Conservation (phyloP, 116 monocot species). For the Trichopus zeylanicus region DNA sequence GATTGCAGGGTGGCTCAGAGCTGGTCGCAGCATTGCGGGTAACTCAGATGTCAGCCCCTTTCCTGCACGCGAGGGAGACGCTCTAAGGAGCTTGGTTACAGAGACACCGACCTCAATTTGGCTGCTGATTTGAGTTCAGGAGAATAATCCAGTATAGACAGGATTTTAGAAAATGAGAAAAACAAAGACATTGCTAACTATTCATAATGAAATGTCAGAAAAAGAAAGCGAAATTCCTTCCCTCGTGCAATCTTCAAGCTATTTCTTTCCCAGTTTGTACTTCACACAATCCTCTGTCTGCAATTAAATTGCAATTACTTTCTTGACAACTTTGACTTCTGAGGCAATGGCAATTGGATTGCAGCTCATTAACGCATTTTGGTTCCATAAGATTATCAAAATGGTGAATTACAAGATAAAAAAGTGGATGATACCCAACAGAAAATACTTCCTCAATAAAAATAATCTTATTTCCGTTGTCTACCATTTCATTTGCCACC, state of each 20-base stretch:
- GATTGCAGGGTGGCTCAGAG: constrained; percentile 62
- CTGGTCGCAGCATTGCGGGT: constrained; percentile 68
- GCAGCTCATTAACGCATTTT: constrained; percentile 74
- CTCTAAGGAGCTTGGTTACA: constrained; percentile 82
- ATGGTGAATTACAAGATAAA: constrained; percentile 64
- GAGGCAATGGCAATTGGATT: constrained; percentile 71
- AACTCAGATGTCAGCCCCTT: constrained; percentile 82
- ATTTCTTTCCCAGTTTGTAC: no score
- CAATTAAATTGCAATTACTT: neutral
- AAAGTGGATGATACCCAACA: constrained; percentile 22
- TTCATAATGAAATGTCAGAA: no score
- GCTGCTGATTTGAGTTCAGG: constrained; percentile 51
- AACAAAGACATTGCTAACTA: no score
- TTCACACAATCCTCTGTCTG: neutral
- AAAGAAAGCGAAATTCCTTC: no score
- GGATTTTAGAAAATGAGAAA: no score
- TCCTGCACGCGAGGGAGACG: constrained; percentile 71
- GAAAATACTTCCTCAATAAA: no score
- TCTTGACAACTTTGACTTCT: neutral
- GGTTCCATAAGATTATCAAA: constrained; percentile 75
- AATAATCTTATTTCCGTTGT: no score
- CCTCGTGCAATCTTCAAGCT: no score
- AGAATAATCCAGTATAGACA: no score
- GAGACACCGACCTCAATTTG: constrained; percentile 62
- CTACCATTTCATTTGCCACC: no score